A percentile compares a stretch with the other conserved stretches of the same genome.
phyloP scores from a whole-genome alignment of 768 basidiomycete genomes.

The Dentipellis sp. region DNA sequence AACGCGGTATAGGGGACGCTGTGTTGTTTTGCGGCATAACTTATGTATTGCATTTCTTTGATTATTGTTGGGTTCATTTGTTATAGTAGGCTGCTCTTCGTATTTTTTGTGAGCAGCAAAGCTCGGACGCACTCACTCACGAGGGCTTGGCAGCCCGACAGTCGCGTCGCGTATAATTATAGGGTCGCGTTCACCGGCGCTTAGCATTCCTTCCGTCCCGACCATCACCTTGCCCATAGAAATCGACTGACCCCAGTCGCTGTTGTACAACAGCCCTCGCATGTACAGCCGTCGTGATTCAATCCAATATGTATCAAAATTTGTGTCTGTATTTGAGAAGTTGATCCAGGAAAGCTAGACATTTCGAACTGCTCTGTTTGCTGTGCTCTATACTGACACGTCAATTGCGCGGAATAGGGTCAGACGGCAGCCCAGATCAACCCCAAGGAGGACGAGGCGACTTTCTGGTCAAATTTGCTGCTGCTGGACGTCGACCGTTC shows the following conservation, averaged over 20 bases:
- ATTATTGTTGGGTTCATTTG: background rate
- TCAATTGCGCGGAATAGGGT: conserved; percentile 22
- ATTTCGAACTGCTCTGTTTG: background rate
- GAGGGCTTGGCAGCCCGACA: too few species aligned
- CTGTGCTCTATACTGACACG: background rate
- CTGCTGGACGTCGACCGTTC: conserved; percentile 41
- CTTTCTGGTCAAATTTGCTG: conserved; percentile 47
- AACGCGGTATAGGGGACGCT: conserved; percentile 24
- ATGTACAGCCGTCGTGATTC: background rate
- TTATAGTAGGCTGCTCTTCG: background rate
- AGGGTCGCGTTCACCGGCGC: too few species aligned
- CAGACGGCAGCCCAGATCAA: conserved; percentile 32
- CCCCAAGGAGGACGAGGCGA: conserved; percentile 32
- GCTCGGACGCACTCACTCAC: too few species aligned
- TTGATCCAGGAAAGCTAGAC: conserved; percentile 3
- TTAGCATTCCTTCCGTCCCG: too few species aligned
- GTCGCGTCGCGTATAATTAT: too few species aligned
- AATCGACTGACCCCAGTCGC: too few species aligned
- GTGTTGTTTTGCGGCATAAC: background rate
- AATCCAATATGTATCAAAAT: background rate
- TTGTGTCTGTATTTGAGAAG: background rate
- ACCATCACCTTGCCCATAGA: too few species aligned
- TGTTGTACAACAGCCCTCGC: background rate
- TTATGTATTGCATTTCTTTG: background rate
- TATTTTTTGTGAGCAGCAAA: too few species aligned